Conservation (phyloP, 1,284 basidiomycete species). For the Schizophyllum commune region DNA sequence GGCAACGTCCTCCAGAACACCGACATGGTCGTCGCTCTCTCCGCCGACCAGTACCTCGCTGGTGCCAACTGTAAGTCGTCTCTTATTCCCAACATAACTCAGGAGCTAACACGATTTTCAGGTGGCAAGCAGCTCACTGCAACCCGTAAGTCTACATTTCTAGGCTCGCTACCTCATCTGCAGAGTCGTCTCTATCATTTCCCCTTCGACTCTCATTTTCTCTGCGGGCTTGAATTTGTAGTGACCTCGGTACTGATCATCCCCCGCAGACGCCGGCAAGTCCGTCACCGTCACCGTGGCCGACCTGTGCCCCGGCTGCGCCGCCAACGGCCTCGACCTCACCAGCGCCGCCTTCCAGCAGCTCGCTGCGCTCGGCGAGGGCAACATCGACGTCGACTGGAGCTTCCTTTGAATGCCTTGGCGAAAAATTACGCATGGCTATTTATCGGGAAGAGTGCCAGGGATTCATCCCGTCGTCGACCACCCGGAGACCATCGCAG, state of each 20-base stretch:
- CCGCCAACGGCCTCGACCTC: constrained; percentile 27
- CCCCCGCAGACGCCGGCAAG: constrained; percentile 18
- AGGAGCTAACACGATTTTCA: neutral
- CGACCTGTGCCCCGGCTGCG: constrained; percentile 32
- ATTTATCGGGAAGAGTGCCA: too few relatives aligned
- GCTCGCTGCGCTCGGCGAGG: constrained; percentile 20
- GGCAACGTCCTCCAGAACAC: constrained; percentile 1
- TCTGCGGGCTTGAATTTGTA: too few relatives aligned
- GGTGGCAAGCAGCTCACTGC: neutral
- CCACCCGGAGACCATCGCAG: too few relatives aligned
- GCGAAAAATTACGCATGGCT: too few relatives aligned
- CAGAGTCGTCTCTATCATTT: too few relatives aligned
- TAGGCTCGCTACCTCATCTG: too few relatives aligned
- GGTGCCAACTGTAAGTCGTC: neutral
- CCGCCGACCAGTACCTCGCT: neutral
- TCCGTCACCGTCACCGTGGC: constrained; percentile 24
- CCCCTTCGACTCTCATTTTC: too few relatives aligned
- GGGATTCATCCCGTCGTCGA: too few relatives aligned
- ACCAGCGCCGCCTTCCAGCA: constrained; percentile 25
- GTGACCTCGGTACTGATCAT: too few relatives aligned
- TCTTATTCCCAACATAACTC: neutral
- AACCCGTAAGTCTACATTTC: neutral
- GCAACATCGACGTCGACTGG: constrained; percentile 15
- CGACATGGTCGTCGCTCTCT: constrained; percentile 1
- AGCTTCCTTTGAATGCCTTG: neutral